Evolutionary conservation across 805 yeast species (phyloP).

Genomic region (Hanseniaspora vineae): DNA sequence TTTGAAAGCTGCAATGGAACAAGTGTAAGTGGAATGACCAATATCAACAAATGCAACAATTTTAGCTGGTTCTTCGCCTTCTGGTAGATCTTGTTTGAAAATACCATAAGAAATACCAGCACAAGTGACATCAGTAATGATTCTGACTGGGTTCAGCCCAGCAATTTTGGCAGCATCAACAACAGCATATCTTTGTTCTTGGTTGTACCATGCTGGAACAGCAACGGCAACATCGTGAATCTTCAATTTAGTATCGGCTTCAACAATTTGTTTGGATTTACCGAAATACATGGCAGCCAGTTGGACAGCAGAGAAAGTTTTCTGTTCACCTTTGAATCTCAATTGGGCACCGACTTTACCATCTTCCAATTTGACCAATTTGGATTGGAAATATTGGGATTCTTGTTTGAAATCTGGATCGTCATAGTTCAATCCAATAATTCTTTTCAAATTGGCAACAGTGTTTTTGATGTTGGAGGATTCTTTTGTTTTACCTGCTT

Average conservation of each 20-base stretch:
- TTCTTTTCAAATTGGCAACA: slow-evolving; percentile 86
- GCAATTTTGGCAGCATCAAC: slow-evolving; percentile 93
- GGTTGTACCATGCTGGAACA: slow-evolving; percentile 96
- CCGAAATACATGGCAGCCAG: slow-evolving; percentile 88
- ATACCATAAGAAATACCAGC: slow-evolving; percentile 99
- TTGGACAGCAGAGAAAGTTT: slow-evolving; percentile 77
- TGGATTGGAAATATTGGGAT: slow-evolving; percentile 50
- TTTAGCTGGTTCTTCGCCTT: slow-evolving; percentile 41
- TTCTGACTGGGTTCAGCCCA: slow-evolving; percentile 95
- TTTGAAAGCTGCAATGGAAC: slow-evolving; percentile 79
- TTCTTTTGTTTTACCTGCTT: slow-evolving; percentile 91
- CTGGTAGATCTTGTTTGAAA: slow-evolving; percentile 93
- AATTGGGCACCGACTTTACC: slow-evolving; percentile 81
- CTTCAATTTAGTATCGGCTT: slow-evolving; percentile 62
- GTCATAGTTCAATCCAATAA: slow-evolving; percentile 61
- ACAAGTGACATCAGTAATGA: slow-evolving; percentile 94
- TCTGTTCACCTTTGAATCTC: slow-evolving; percentile 65
- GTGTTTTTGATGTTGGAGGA: slow-evolving; percentile 94
- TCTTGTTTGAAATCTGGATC: slow-evolving; percentile 65
- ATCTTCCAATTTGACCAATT: slow-evolving; percentile 53
- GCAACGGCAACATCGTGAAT: slow-evolving; percentile 84
- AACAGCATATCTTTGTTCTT: slow-evolving; percentile 91
- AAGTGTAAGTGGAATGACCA: slow-evolving; percentile 93
- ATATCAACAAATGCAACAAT: slow-evolving; percentile 89
- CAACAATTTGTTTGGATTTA: slow-evolving; percentile 73